Evolutionary conservation across 768 basidiomycete genomes (phyloP).

Genomic region (Arthromyces matolae): DNA sequence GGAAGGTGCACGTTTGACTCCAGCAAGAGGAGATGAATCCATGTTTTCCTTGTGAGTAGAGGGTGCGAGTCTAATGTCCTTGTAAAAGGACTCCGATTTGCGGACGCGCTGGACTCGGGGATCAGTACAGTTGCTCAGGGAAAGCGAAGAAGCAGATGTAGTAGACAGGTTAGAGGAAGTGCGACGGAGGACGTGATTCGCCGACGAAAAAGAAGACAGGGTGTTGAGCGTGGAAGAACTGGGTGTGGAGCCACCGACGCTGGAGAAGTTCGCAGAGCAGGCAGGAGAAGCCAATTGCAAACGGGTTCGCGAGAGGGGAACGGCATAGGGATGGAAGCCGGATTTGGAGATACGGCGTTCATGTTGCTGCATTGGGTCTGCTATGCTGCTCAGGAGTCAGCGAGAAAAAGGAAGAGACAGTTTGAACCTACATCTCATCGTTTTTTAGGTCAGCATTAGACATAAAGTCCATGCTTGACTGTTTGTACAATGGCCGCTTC

Average conservation of each 20-base stretch:
- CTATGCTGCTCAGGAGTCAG: conserved; percentile 41
- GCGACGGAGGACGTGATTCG: conserved; percentile 39
- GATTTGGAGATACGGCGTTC: conserved; percentile 50
- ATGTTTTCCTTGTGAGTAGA: conserved; percentile 14
- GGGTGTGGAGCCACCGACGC: conserved; percentile 55
- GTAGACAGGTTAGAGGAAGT: conserved; percentile 42
- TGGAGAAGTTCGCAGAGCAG: conserved; percentile 33
- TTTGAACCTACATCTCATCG: conserved; percentile 52
- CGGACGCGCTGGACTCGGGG: conserved; percentile 51
- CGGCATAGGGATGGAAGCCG: conserved; percentile 58
- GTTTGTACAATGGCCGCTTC: conserved; percentile 65
- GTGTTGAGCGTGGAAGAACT: conserved; percentile 63
- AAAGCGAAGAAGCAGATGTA: conserved; percentile 41
- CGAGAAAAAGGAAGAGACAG: conserved; percentile 10
- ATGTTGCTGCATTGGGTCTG: conserved; percentile 62
- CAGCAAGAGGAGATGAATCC: conserved; percentile 18
- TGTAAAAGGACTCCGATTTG: conserved; percentile 46
- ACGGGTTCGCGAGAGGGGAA: conserved; percentile 34
- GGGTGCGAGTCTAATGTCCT: conserved; percentile 23
- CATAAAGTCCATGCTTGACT: conserved; percentile 88
- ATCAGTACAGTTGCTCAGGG: conserved; percentile 37
- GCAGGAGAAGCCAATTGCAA: conserved; percentile 44
- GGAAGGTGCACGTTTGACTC: conserved; percentile 57
- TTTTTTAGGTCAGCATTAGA: conserved; percentile 47
- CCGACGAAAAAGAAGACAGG: conserved; percentile 34